Evolutionary conservation across 768 basidiomycete species (phyloP), one percentile per base, ranked within the genome.

Genomic region (Mycena galopus): DNA sequence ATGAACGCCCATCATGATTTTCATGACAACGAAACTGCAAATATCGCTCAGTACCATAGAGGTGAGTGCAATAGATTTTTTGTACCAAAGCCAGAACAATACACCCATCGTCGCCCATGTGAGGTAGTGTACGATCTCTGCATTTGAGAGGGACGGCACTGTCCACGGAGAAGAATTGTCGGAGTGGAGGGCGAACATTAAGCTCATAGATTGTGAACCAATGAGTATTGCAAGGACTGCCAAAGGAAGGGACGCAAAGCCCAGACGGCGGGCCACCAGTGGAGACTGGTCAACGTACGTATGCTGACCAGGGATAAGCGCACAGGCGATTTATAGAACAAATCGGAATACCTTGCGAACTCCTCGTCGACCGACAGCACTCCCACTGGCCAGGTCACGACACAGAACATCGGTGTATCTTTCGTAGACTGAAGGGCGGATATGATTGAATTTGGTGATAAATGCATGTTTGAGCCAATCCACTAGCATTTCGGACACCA

Each of bases 381-480:
- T 93, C 60, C 90, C 93, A 72, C 93, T 93, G 8, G 96, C 88
- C 19, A 99, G 88, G 80, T 99, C 98, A 44, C 94, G 93, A 78
- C 97, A 99, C 1, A 99, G 87, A 0, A 99, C 96, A 77, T 99
- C 98, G 3, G 93, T 94, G 80, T 96, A 99, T 19, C 97, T 89
- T 73, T 96, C 96, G 76, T 99, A 99, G 2, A 98, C 96, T 0
- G 93, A 94, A 0, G 96, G 96, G 0, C 97, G 91, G 57, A 99
- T 97, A 78, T 99, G 97, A 77, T 99, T 99, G 86, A 99, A 99
- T 81, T 99, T 99, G 61, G 97, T 97, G 77, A 99, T 99, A 83
- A 99, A 99, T 12, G 97, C 97, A 78, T 99, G 98, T 81, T 99
- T 99, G 61, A 99, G 87, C 97, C 97, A 99, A 80, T 99, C 98